phyloP scores from a whole-genome alignment of 495 filamentous ascomycete species.

The Aspergillus avenaceus region DNA sequence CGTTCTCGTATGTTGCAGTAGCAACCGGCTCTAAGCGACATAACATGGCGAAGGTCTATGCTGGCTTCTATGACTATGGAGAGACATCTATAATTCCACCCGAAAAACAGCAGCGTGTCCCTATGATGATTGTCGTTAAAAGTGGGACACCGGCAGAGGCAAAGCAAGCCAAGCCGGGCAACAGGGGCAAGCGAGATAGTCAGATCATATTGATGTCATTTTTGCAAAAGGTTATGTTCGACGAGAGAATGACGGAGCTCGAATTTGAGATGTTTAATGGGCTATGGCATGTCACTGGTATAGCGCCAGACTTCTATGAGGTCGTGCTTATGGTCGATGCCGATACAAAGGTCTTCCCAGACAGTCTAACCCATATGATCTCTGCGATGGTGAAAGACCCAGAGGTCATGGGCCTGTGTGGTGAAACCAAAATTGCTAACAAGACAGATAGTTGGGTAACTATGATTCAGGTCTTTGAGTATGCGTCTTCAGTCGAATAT shows the following conservation, averaged over 20 bases:
- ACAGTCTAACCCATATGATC: slow-evolving; percentile 97
- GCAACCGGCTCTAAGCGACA: slow-evolving; percentile 94
- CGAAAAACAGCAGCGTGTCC: slow-evolving; percentile 95
- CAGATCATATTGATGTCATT: slow-evolving; percentile 99
- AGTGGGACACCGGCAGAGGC: slow-evolving; percentile 89
- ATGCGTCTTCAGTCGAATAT: slow-evolving; percentile 19
- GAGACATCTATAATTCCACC: slow-evolving; percentile 67
- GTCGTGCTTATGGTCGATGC: slow-evolving; percentile 98
- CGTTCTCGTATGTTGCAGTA: slow-evolving; percentile 95
- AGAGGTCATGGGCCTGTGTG: slow-evolving; percentile 98
- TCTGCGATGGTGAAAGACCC: slow-evolving; percentile 99
- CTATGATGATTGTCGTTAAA: slow-evolving; percentile 97
- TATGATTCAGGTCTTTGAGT: slow-evolving; percentile 99
- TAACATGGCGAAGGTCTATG: slow-evolving; percentile 98
- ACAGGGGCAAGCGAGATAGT: slow-evolving; percentile 96
- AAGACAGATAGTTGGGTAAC: slow-evolving; percentile 92
- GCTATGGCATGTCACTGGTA: slow-evolving; percentile 96
- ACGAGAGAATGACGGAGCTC: slow-evolving; percentile 99
- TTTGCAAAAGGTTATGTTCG: slow-evolving; percentile 99
- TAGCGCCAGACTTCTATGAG: slow-evolving; percentile 96
- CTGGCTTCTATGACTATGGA: slow-evolving; percentile 97
- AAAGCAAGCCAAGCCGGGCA: slow-evolving; percentile 79
- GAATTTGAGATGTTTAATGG: slow-evolving; percentile 99
- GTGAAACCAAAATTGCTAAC: slow-evolving; percentile 99
- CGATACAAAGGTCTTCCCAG: slow-evolving; percentile 98